phyloP scores from a whole-genome alignment of 2,329 filamentous ascomycete genomes.

The Ophiocordyceps camponoti-rufipedis region DNA sequence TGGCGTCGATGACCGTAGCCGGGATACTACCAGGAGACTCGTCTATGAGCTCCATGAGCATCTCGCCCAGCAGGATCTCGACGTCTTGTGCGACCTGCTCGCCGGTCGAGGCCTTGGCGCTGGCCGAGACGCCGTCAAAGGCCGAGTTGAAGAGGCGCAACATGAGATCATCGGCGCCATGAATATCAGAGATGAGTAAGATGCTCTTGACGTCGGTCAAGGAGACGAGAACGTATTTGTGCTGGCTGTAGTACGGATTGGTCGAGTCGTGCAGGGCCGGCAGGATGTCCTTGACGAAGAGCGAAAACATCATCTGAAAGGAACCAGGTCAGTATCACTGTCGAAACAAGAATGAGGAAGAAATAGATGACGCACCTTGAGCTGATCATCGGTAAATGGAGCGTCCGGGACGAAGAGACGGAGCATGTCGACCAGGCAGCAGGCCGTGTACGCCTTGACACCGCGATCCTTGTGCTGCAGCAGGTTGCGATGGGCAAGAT shows the following conservation, averaged over 20 bases:
- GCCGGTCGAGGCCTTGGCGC: slow-evolving; percentile 53
- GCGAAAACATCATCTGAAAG: slow-evolving; percentile 70
- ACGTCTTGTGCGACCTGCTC: slow-evolving; percentile 85
- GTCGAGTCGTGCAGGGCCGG: slow-evolving; percentile 72
- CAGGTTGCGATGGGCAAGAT: slow-evolving; percentile 66
- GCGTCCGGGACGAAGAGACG: slow-evolving; percentile 87
- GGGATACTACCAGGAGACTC: slow-evolving; percentile 59
- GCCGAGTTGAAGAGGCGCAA: slow-evolving; percentile 69
- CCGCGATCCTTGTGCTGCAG: slow-evolving; percentile 85
- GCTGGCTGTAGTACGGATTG: slow-evolving; percentile 81
- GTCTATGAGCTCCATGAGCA: slow-evolving; percentile 73
- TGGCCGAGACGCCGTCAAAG: slow-evolving; percentile 79
- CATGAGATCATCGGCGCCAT: slow-evolving; percentile 62
- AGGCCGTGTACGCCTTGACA: slow-evolving; percentile 73
- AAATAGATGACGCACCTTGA: slow-evolving; percentile 61
- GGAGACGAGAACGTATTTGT: slow-evolving; percentile 78
- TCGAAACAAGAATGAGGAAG: too few species aligned
- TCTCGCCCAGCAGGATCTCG: slow-evolving; percentile 75
- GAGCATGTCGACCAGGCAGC: slow-evolving; percentile 84
- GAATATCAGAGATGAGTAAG: slow-evolving; percentile 73
- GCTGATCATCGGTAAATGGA: slow-evolving; percentile 74
- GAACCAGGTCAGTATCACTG: slow-evolving; percentile 1
- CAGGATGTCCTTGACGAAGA: slow-evolving; percentile 69
- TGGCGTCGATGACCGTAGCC: slow-evolving; percentile 69
- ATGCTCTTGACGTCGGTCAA: slow-evolving; percentile 90